Conservation (phyloP, 176 grass and related monocot species). For the Phragmites australis region DNA sequence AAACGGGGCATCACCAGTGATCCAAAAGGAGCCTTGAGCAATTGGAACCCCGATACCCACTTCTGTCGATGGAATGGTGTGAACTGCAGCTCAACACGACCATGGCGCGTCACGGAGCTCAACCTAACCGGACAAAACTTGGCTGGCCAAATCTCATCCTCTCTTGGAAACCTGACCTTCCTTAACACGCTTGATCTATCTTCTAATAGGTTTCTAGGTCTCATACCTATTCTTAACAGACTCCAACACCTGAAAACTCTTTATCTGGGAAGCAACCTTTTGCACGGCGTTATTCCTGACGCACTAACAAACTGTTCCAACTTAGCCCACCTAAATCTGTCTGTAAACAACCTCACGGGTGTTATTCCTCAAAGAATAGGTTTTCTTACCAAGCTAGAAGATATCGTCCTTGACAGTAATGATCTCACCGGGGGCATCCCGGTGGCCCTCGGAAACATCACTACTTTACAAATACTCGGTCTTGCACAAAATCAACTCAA, state of each 20-base stretch:
- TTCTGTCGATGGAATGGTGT: conserved; percentile 2
- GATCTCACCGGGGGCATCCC: conserved; percentile 31
- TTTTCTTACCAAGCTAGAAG: neutral
- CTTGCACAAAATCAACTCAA: neutral
- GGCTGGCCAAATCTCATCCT: neutral
- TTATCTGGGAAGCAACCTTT: neutral
- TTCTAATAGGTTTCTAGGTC: neutral
- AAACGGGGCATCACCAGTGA: neutral
- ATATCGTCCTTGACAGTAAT: neutral
- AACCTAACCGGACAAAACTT: neutral
- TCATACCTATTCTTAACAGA: neutral
- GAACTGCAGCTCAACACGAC: neutral
- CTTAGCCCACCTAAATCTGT: neutral
- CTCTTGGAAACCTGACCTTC: neutral
- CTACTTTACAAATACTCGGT: neutral
- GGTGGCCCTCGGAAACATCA: neutral
- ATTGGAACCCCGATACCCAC: neutral
- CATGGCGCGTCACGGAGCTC: rapidly evolving
- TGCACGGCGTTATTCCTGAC: neutral
- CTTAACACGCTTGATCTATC: neutral
- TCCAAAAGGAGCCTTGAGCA: neutral
- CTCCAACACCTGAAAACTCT: neutral
- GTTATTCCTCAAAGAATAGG: conserved; percentile 19
- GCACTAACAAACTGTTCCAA: neutral
- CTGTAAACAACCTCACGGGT: neutral